Conservation (phyloP, 805 yeast genomes). For the Metschnikowia corniflorae region DNA sequence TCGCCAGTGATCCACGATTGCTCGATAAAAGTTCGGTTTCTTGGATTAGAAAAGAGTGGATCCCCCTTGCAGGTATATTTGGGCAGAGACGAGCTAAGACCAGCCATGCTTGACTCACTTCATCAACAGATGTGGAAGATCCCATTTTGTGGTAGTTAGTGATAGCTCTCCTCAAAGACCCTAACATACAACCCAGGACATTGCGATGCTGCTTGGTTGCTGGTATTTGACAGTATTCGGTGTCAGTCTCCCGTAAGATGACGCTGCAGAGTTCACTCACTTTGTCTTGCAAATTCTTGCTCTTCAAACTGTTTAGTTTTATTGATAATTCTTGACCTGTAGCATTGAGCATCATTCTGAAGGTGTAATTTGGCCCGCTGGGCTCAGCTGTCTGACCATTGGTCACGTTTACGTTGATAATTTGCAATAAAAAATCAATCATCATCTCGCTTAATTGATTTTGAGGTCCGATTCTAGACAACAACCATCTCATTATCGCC, state of each 20-base stretch:
- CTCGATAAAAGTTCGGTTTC: slow-evolving; percentile 8
- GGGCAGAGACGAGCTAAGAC: slow-evolving; percentile 5
- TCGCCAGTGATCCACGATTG: neutral
- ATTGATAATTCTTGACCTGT: slow-evolving; percentile 11
- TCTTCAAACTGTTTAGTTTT: slow-evolving; percentile 3
- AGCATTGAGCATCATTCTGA: slow-evolving; percentile 14
- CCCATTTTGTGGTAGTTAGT: slow-evolving; percentile 3
- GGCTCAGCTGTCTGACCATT: slow-evolving; percentile 4
- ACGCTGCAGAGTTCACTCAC: slow-evolving; percentile 6
- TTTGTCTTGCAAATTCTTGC: slow-evolving; percentile 1
- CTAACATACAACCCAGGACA: too few species aligned
- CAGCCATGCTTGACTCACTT: slow-evolving; percentile 10
- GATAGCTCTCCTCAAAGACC: too few species aligned
- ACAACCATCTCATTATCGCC: slow-evolving; percentile 33
- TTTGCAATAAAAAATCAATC: slow-evolving; percentile 13
- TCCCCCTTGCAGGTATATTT: slow-evolving; percentile 1
- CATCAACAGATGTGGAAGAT: neutral
- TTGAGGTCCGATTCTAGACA: slow-evolving; percentile 15
- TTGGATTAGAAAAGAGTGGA: slow-evolving; percentile 2
- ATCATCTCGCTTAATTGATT: slow-evolving; percentile 12
- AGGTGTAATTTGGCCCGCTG: slow-evolving; percentile 11
- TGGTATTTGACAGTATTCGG: slow-evolving; percentile 12
- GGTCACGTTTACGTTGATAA: slow-evolving; percentile 14
- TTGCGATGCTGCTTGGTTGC: too few species aligned
- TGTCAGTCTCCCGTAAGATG: slow-evolving; percentile 7